Evolutionary conservation across 345 rosid genomes (phyloP).

Genomic region (Dovyalis caffra): DNA sequence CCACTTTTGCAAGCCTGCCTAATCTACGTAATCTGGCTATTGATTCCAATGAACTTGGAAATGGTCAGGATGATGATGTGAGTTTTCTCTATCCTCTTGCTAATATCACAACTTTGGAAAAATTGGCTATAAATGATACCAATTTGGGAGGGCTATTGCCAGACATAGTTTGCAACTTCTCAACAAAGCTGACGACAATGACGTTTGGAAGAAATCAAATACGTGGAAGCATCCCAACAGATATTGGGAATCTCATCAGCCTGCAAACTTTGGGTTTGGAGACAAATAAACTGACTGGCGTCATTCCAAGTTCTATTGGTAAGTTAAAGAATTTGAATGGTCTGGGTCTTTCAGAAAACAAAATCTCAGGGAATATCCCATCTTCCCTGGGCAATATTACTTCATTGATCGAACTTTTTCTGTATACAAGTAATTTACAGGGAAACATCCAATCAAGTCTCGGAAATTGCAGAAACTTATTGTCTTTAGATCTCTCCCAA

Average conservation of each 20-base stretch:
- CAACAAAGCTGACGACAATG: fast-evolving
- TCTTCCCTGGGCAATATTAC: constrained; percentile 1
- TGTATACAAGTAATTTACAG: not conserved
- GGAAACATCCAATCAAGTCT: constrained; percentile 15
- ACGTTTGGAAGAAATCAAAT: not conserved
- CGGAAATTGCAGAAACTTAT: not conserved
- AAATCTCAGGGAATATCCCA: constrained; percentile 14
- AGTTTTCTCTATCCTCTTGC: constrained; percentile 5
- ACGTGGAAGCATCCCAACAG: not conserved
- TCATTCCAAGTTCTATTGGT: constrained; percentile 3
- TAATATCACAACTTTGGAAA: constrained; percentile 2
- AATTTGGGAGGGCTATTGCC: constrained; percentile 21
- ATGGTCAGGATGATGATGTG: not conserved
- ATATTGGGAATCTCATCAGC: constrained; percentile 22
- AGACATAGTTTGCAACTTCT: not conserved
- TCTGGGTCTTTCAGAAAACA: not conserved
- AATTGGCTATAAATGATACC: fast-evolving
- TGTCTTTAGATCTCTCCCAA: not conserved
- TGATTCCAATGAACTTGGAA: not conserved
- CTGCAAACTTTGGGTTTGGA: not conserved
- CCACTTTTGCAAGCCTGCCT: constrained; percentile 1
- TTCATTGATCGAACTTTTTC: not conserved
- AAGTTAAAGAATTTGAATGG: not conserved
- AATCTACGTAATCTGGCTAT: not conserved
- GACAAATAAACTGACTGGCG: constrained; percentile 4